Evolutionary conservation across 2,329 filamentous ascomycete species (phyloP).

Genomic region (Nothophoma quercina): DNA sequence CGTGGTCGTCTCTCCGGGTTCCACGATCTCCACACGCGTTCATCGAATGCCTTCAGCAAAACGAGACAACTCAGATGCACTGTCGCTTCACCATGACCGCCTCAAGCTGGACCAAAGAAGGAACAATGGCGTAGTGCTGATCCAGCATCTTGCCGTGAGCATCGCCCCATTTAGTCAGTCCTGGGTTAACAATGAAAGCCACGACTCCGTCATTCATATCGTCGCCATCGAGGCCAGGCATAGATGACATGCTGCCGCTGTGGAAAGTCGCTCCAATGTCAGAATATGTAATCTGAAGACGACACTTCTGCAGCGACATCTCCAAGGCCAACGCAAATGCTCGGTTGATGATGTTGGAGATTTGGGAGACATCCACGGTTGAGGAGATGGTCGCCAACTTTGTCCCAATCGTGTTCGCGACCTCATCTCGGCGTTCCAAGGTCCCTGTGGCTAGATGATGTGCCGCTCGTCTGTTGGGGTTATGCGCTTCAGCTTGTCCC

Average conservation of each 20-base stretch:
- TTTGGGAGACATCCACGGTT: too few species aligned
- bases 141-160: slow-evolving; percentile 28
- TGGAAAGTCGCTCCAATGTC: slow-evolving; percentile 4
- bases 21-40: too few species aligned
- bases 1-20: too few species aligned
- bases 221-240: slow-evolving; percentile 19
- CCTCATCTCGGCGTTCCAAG: too few species aligned
- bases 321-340: slow-evolving; percentile 23
- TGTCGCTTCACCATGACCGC: background rate
- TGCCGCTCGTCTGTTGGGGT: too few species aligned
- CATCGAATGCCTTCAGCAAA: too few species aligned
- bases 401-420: background rate
- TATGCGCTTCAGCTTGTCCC: too few species aligned
- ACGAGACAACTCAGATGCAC: too few species aligned
- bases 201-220: slow-evolving; percentile 18
- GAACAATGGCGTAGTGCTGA: slow-evolving; percentile 23
- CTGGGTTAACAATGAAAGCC: slow-evolving; percentile 27
- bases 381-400: too few species aligned
- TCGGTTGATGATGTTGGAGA: slow-evolving; percentile 21
- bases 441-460: too few species aligned
- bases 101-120: slow-evolving; percentile 13
- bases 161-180: slow-evolving; percentile 38
- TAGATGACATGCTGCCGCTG: background rate
- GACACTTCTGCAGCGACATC: slow-evolving; percentile 25
- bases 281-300: slow-evolving; percentile 31